Base-by-base conservation (phyloP, 2,329 filamentous ascomycete species). In the Lasiodiplodia hormozganensis region DNA sequence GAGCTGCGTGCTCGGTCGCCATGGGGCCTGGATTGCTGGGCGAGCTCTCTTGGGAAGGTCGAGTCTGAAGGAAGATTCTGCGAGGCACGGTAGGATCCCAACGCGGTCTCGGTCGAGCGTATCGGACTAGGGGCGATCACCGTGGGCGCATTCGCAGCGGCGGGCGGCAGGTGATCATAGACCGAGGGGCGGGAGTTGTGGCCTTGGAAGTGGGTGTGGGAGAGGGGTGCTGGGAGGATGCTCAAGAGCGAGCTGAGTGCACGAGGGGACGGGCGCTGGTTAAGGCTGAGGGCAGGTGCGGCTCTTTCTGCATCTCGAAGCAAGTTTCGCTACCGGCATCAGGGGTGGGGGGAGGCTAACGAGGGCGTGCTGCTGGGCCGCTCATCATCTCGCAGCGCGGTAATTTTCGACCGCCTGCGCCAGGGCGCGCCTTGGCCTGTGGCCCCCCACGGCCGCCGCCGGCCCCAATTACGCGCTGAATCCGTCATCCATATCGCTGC, bases 321-420 rank as follows among this genome's bases (percentile, higher is more conserved):
- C 60, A 64, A 52, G 60, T 64, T 64, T 64, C 60, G 60, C 60
- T 62, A 62, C 43, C 60, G 60, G 21, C 60, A 49, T 64, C 60
- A 64, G 60, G 60, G 60, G 60, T 51, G 58, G 58, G 40, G 57
- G 43, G 23, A 14, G 21, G 56, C 16, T 28, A 56, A 28, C n/a
- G 21, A 23, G 51, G 23, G 23, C 12, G 23, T 12, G 25, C 5
- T 38, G 34, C 54, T 38, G 31, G 40, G 58, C 58, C 36, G 14
- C 43, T 64, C 58, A 51, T 34, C 60, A 51, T 64, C 43, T 43
- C 31, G 60, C 43, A n/a, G 40, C 60, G 47, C 47, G 43, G 28
- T 64, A 64, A 64, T 64, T 64, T 64, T 49, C 28, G 47, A 14
- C 23, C 14, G 25, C 18, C 23, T 25, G 58, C 58, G 18, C 36